Conservation (phyloP, 148 eudicot genomes). For the Salicornia ramosissima region DNA sequence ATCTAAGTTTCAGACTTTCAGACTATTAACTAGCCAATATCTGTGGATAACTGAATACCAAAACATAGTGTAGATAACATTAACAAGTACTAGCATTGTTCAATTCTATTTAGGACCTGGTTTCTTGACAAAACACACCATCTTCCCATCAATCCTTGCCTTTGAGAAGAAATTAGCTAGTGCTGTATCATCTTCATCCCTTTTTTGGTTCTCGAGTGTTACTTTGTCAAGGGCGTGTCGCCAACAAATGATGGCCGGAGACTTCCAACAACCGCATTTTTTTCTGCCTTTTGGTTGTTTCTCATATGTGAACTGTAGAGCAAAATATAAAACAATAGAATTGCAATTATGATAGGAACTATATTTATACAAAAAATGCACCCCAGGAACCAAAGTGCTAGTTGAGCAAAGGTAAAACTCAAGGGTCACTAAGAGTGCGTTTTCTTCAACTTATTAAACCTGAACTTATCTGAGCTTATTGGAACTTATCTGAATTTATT, state of each 20-base stretch:
- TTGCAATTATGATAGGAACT: too few relatives aligned
- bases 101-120: neutral
- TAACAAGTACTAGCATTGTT: too few relatives aligned
- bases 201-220: constrained; percentile 5
- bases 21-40: too few relatives aligned
- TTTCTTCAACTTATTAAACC: too few relatives aligned
- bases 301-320: constrained; percentile 7
- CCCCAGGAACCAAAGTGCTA: too few relatives aligned
- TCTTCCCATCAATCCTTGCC: constrained; percentile 14
- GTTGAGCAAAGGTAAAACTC: too few relatives aligned
- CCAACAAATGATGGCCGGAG: constrained; percentile 13
- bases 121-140: constrained; percentile 4
- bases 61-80: neutral
- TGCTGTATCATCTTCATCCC: constrained; percentile 9
- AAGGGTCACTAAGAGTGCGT: too few relatives aligned
- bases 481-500: too few relatives aligned
- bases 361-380: too few relatives aligned
- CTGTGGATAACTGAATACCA: too few relatives aligned
- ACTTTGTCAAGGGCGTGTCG: constrained; percentile 10
- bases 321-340: neutral
- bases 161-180: constrained; percentile 7
- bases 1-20: too few relatives aligned
- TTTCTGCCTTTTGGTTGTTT: constrained; percentile 8
- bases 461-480: too few relatives aligned
- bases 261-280: constrained; percentile 13